These are phyloP conservation scores for Diospyros kaki DNA, from an alignment of 148 eudicot species.

Conservation along the genomic window DNA sequence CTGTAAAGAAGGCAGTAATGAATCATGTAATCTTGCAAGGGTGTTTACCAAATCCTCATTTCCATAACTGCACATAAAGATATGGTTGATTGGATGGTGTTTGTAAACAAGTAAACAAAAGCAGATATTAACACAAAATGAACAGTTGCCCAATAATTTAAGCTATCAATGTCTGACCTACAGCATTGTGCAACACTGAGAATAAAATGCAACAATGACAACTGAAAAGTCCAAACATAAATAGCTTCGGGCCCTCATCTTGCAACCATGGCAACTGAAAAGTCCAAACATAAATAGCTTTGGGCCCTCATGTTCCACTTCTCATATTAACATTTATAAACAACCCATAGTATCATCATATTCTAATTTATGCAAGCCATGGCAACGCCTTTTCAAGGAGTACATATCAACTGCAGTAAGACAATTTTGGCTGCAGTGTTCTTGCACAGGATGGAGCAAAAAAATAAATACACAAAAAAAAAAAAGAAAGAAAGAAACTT, in stretches of 20 bases:
- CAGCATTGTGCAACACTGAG: not conserved
- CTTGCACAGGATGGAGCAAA: not conserved
- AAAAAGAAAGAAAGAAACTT: too few species aligned
- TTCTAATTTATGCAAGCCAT: too few species aligned
- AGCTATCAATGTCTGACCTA: not conserved
- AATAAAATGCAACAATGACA: not conserved
- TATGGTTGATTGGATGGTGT: constrained; percentile 2
- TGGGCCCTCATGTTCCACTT: not conserved
- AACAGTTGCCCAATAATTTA: not conserved
- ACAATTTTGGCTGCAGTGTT: not conserved
- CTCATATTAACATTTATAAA: not conserved
- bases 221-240: not conserved
- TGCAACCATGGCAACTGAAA: not conserved
- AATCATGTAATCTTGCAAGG: constrained; percentile 79
- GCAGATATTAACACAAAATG: not conserved
- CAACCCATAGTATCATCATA: too few species aligned
- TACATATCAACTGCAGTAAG: not conserved
- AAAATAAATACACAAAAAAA: too few species aligned
- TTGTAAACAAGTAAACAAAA: not conserved
- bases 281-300: not conserved
- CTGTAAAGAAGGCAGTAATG: constrained; percentile 67
- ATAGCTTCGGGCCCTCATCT: not conserved
- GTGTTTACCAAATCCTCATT: constrained; percentile 65
- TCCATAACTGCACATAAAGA: constrained; percentile 55
- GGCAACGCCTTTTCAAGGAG: not conserved